Base-by-base conservation (phyloP, 2,329 filamentous ascomycete species). In the Paecilomyces fulvus region DNA sequence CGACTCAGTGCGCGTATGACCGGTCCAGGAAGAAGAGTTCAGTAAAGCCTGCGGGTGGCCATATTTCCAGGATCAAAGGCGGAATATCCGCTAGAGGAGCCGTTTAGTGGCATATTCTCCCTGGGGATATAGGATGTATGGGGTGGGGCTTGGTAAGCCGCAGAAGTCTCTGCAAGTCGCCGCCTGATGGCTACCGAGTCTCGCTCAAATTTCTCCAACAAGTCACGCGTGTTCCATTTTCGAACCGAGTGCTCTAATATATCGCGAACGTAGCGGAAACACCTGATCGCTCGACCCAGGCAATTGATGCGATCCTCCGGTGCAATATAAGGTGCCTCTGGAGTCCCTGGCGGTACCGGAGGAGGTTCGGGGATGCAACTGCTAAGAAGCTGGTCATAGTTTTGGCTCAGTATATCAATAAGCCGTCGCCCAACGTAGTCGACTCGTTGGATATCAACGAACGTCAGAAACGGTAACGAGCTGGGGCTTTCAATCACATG, bases 381-480 rank as follows among this genome's bases (percentile, higher is more conserved):
- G 54, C 64, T 67, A 28, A 78, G 61, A 17, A 78, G 63, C 10
- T 71, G 58, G 53, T 84, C 79, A 46, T 77, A 75, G 62, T 80
- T 79, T n/a, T 78, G 75, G 55, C 76, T 77, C 21, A 86, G 66
- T 1, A 83, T 74, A 57, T 82, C 77, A 28, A 85, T 73, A 54
- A 86, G 81, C 55, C 82, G 79, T 49, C 76, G 75, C 14, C 80
- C 81, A 1, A 83, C 81, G 72, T 83, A 95, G 66, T 89, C 94
- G 1, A 90, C 86, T 54, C 92, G 85, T 65, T 95, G 81, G 1
- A 91, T 89, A 67, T 96, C 92, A 66, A 95, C 87, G 64, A 92
- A 96, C 0, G 89, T 92, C 65, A 94, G 83, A 53, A 92, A 87
- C 3, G 86, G 82, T 14, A 81, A 79, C 58, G 84, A 81, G 30